Base-by-base conservation (phyloP, 2,329 filamentous ascomycete genomes). In the Colletotrichum caudatum region DNA sequence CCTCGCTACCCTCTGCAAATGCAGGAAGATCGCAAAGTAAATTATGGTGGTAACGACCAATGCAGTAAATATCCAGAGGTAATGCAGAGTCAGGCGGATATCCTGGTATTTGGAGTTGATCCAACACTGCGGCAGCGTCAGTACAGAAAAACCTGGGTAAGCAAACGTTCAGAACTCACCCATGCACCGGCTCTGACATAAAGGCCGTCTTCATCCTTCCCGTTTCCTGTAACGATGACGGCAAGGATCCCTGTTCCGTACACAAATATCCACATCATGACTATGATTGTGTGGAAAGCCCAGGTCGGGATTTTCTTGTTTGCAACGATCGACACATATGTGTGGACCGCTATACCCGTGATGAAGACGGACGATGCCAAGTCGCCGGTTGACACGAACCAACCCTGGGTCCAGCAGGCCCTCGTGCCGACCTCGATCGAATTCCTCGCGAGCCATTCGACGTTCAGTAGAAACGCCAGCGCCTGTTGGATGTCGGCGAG, bases 401-500 rank as follows among this genome's bases (percentile, higher is more conserved):
- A 90, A n/a, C 90, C 91, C 78, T 94, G 91, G 0, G 86, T 86
- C 76, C 82, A 87, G 80, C 91, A 93, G 7, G 86, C 82, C 1
- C 82, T 75, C 0, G 85, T 86, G 2, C 84, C 84, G 1, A 90
- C 88, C 1, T 85, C 76, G 20, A 93, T 85, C 0, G 81, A 83
- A 77, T 91, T 83, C 18, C 82, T 78, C 1, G 80, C 78, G 6
- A 92, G 81, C 87, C 91, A 91, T 46, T 86, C 81, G 5, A 86
- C 85, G 72, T 90, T 92, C 60, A 93, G 82, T 54, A 91, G 76
- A 76, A 93, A 93, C 5, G 90, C 88, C 0, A 88, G 78, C 9
- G 89, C 85, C 76, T 93, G 91, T 76, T 91, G 88, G 66, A 92
- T 85, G 75, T 93, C 91, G 70, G 91, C 91, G 29, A 92, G 80